phyloP scores from a whole-genome alignment of 2,329 filamentous ascomycete species.

The Parasarocladium wereldwijsianum region DNA sequence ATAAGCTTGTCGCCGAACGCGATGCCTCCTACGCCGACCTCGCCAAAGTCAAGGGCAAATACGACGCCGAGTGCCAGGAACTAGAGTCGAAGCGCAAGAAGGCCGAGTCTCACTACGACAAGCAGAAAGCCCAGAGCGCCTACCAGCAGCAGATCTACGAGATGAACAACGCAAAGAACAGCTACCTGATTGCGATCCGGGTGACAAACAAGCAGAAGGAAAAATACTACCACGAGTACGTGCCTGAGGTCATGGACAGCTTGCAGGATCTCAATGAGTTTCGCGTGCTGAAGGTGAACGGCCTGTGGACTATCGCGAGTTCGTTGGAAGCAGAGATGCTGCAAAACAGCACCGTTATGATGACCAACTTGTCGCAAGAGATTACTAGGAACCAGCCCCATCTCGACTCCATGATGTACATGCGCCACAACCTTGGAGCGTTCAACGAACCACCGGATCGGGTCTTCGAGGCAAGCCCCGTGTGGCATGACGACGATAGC shows the following conservation, averaged over 20 bases:
- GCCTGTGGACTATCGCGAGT: constrained; percentile 69
- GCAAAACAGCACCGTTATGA: constrained; percentile 54
- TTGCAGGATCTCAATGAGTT: constrained; percentile 90
- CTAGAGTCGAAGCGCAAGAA: constrained; percentile 93
- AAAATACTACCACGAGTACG: constrained; percentile 91
- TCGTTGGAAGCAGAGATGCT: constrained; percentile 70
- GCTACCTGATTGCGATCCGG: constrained; percentile 91
- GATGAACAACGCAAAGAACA: constrained; percentile 97
- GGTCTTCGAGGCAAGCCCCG: constrained; percentile 81
- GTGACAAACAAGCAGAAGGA: constrained; percentile 97
- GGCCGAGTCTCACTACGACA: constrained; percentile 86
- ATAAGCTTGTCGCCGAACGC: constrained; percentile 77
- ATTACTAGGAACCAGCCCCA: constrained; percentile 78
- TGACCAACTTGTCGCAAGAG: constrained; percentile 62
- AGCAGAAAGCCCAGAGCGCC: constrained; percentile 75
- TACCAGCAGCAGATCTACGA: constrained; percentile 88
- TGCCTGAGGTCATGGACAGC: constrained; percentile 85
- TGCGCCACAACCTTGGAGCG: constrained; percentile 70
- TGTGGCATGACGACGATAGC: constrained; percentile 86
- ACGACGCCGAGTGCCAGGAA: constrained; percentile 85
- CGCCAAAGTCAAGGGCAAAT: constrained; percentile 75
- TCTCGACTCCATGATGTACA: constrained; percentile 96
- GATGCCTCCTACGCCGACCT: constrained; percentile 73
- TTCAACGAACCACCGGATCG: constrained; percentile 80
- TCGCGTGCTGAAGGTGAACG: constrained; percentile 68